Evolutionary conservation across 163 green algal species (phyloP).

Genomic region (Chlorella variabilis): DNA sequence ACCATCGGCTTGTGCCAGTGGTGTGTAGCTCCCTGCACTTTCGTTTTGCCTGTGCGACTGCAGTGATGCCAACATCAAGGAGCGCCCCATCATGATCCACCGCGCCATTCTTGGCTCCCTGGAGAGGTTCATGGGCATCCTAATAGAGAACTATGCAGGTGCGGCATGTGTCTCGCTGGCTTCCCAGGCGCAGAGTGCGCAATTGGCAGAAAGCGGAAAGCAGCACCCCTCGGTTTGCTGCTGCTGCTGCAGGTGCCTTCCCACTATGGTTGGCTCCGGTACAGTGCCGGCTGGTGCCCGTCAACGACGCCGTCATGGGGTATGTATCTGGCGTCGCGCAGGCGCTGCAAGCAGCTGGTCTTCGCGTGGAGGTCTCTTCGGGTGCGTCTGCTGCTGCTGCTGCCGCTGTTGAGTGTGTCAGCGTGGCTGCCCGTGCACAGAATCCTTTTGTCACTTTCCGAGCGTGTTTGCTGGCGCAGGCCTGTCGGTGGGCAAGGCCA

Average conservation of each 20-base stretch:
- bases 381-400: constrained; percentile 1
- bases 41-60: neutral
- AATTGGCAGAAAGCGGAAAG: too few relatives aligned
- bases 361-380: constrained; percentile 74
- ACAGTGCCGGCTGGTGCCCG: constrained; percentile 84
- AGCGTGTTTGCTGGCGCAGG: constrained; percentile 3
- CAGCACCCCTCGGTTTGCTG: too few relatives aligned
- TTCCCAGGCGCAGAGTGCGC: too few relatives aligned
- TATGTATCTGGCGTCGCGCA: constrained; percentile 76
- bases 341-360: constrained; percentile 66
- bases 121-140: constrained; percentile 99
- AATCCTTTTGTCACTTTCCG: too few relatives aligned
- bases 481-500: constrained; percentile 80
- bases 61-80: constrained; percentile 46
- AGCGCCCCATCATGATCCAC: constrained; percentile 99
- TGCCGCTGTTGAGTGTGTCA: neutral
- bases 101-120: constrained; percentile 97
- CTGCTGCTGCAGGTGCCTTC: constrained; percentile 91
- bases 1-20: too few relatives aligned
- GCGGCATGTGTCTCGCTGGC: neutral
- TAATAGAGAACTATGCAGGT: constrained; percentile 94
- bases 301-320: constrained; percentile 72
- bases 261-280: constrained; percentile 96
- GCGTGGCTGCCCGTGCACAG: neutral
- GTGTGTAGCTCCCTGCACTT: too few relatives aligned